Evolutionary conservation across 1,139 yeast species (phyloP).

Genomic region (Meyerozyma sp.): DNA sequence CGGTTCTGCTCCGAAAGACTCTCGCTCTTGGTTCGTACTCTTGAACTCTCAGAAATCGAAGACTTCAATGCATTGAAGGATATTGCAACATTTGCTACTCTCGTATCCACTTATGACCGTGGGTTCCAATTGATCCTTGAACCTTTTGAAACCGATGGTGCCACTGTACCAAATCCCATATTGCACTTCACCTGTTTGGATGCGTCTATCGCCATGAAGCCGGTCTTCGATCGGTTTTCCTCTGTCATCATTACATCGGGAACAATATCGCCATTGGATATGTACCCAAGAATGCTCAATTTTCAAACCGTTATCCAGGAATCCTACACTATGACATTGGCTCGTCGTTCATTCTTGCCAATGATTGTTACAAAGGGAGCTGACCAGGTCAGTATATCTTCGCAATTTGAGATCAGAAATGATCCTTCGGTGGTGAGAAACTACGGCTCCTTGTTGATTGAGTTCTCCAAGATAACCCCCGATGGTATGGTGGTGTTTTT

Average conservation of each 20-base stretch:
- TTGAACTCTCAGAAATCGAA: slow-evolving; percentile 84
- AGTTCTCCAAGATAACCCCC: slow-evolving; percentile 91
- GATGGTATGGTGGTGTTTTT: slow-evolving; percentile 98
- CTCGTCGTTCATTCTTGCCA: slow-evolving; percentile 88
- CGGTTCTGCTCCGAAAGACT: slow-evolving; percentile 89
- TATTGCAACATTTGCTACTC: slow-evolving; percentile 93
- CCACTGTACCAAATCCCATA: slow-evolving; percentile 98
- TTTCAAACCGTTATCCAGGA: slow-evolving; percentile 93
- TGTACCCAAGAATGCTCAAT: slow-evolving; percentile 96
- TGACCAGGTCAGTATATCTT: slow-evolving; percentile 94
- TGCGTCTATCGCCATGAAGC: slow-evolving; percentile 96
- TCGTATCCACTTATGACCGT: slow-evolving; percentile 88
- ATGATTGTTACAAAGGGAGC: slow-evolving; percentile 96
- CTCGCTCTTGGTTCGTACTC: slow-evolving; percentile 79
- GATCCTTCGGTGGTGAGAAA: slow-evolving; percentile 97
- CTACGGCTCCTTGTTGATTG: slow-evolving; percentile 87
- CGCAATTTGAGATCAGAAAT: slow-evolving; percentile 92
- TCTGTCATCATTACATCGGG: slow-evolving; percentile 96
- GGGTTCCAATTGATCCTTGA: slow-evolving; percentile 91
- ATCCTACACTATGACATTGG: slow-evolving; percentile 92
- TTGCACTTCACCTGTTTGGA: slow-evolving; percentile 90
- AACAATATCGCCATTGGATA: slow-evolving; percentile 94
- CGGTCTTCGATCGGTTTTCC: slow-evolving; percentile 90
- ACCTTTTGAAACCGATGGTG: slow-evolving; percentile 94
- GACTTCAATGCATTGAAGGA: slow-evolving; percentile 91